Conservation (phyloP, 768 basidiomycete genomes). For the Leccinum longicurvipes region DNA sequence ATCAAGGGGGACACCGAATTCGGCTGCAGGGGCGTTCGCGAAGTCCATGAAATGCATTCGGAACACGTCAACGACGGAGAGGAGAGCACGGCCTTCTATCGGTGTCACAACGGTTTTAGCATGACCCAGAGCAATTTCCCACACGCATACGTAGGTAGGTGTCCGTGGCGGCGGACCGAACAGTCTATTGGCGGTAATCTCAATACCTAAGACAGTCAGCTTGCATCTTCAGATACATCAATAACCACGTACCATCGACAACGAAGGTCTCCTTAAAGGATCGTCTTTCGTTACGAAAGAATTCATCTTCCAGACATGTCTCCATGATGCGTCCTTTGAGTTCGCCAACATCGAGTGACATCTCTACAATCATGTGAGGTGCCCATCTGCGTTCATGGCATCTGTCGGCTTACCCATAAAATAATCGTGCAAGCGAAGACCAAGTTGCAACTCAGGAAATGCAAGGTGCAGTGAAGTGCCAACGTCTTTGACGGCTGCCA, state of each 20-base stretch:
- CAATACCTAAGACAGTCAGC: conserved; percentile 48
- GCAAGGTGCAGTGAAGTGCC: conserved; percentile 55
- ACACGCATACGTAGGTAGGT: conserved; percentile 86
- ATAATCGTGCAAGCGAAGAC: conserved; percentile 78
- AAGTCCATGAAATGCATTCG: conserved; percentile 68
- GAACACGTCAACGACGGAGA: conserved; percentile 55
- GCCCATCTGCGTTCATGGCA: background rate
- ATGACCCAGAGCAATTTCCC: conserved; percentile 79
- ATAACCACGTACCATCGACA: conserved; percentile 42
- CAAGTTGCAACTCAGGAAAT: conserved; percentile 68
- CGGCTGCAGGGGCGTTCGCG: conserved; percentile 76
- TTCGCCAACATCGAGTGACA: conserved; percentile 71
- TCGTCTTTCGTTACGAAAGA: conserved; percentile 20
- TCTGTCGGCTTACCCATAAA: conserved; percentile 69
- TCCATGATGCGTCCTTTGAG: conserved; percentile 50
- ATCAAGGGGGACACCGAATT: conserved; percentile 57
- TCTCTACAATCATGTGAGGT: conserved; percentile 45
- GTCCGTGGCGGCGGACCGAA: conserved; percentile 88
- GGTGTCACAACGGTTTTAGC: conserved; percentile 57
- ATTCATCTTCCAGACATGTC: conserved; percentile 45
- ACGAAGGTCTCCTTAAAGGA: conserved; percentile 38
- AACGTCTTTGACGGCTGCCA: conserved; percentile 34
- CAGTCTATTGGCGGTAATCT: conserved; percentile 78
- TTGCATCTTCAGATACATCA: background rate
- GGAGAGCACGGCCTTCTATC: conserved; percentile 47